Base-by-base conservation (phyloP, 75 land plant species). In the Sequoiadendron giganteum region DNA sequence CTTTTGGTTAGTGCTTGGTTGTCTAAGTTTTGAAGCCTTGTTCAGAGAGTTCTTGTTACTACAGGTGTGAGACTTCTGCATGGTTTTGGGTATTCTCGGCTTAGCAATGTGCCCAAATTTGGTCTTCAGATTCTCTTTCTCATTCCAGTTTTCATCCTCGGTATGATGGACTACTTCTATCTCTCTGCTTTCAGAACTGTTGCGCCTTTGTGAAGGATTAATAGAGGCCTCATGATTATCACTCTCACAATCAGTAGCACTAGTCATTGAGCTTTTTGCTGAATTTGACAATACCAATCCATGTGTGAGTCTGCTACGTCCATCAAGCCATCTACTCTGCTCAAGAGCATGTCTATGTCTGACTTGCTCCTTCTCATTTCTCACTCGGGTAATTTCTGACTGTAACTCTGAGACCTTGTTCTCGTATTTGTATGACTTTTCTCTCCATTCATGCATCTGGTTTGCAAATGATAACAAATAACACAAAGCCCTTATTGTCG, bases 371-470 rank as follows among this genome's bases (percentile, higher is more conserved):
- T 43, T 40, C 40, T 87, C 87, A 10, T 83, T 85, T 83, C 75
- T 91, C 85, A 87, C 25, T 30, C 39, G 79, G 19, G 83, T 32
- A 56, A 88, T 40, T 87, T 92, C 89, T 21, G 32, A 56, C 56
- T 86, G 89, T n/a, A 92, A 92, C 88, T 88, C 56, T 19, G 84
- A 16, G 39, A 95, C 32, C 86, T 88, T 91, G 76, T 81, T 43
- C 61, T 92, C 91, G 1, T 89, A 89, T 5, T 86, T 40, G n/a
- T 88, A 77, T 21, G 95, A 95, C 68, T 85, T 92, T 77, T 82
- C 72, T 49, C 83, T 93, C 95, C 94, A 94, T 75, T 94, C 95
- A 32, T 92, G 85, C 89, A 88, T 90, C 95, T 96, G 88, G n/a
- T 89, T 85, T 30, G 32, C 42, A 52, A 79, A 11, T 42, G 21